Base-by-base conservation (phyloP, 1,284 basidiomycete genomes). In the Singerocomus inundabilis region DNA sequence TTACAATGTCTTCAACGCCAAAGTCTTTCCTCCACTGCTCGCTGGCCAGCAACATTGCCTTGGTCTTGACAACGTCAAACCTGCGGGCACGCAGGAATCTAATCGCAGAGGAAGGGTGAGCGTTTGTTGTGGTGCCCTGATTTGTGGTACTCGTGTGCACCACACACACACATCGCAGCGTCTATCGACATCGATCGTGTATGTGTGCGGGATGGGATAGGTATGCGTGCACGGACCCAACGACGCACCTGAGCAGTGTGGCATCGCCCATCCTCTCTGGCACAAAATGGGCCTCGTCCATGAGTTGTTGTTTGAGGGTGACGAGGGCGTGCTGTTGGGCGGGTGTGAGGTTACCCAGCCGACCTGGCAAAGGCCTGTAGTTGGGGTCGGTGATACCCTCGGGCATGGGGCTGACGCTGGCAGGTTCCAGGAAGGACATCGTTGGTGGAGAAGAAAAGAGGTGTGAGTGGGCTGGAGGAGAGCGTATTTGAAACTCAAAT, bases 1-100 rank as follows among this genome's bases (percentile, higher is more conserved):
- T 75, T 59, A 87, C 79, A 55, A 98, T 79, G 48, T 96, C 89
- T 53, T 98, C 94, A 36, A 97, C 88, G 26, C 84, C 83, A 69
- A 90, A 93, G 3, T 91, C 85, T 68, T 85, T 88, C 67, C 96
- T 82, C 96, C 96, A 99, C 60, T 94, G 75, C 70, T 98, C 94
- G 46, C 84, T 84, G 47, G 76, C 74, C 51, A 86, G 65, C 60
- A 98, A 75, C 96, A 98, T 98, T 60, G 75, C 71, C 75, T 93
- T 94, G 13, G 93, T 79, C 63, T 85, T 85, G 36, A 71, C 66
- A 5, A 97, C 68, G 72, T 98, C 93, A 65, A 98, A 98, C 70
- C 91, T 96, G 58, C 96, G 80, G 5, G 96, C 96, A 33, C 96
- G 82, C 53, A 98, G 76, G 75, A 98, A 98, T 64, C 86, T 88